Base-by-base conservation (phyloP, 352 stramenopile species). In the Peronospora belbahrii region DNA sequence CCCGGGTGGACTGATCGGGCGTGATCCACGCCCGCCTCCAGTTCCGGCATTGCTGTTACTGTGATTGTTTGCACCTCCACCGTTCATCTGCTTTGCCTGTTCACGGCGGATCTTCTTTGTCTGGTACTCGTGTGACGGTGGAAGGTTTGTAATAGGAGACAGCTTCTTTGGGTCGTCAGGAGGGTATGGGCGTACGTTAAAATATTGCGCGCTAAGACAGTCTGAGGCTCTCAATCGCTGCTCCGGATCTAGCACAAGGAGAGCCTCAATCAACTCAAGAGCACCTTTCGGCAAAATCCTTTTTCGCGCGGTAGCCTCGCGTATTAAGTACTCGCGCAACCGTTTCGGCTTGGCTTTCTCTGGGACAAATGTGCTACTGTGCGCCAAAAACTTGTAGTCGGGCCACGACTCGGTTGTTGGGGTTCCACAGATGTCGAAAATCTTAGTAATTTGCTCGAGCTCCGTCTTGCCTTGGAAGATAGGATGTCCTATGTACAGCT, bases 161-260 rank as follows among this genome's bases (percentile, higher is more conserved):
- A 94, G 48, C 10, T 62, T 74, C 50, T 73, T 74, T 0, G 80
- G 77, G 44, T 92, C 67, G 27, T 59, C 58, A 0, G 78, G 77
- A 2, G 75, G 65, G 36, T 68, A 79, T n/a, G 83, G 83, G 1
- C 81, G 65, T 8, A 60, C 50, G 28, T 85, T 74, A 69, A 99
- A 99, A 60, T 98, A 99, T 2, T 74, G 59, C 62, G 97, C 86
- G 38, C 94, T 84, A 27, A 98, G 59, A 15, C 92, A 95, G 34
- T 95, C 82, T 1, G 88, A 67, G 0, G 94, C 93, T 0, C 93
- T 97, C 38, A 98, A 74, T 3, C 96, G 74, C 49, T 94, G 77
- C 28, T 95, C 82, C 2, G 95, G 95, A 65, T 99, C 94, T 50
- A 98, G 92, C 36, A 95, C 85, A 6, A 99, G 71, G 61, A 98